Evolutionary conservation across 2,329 filamentous ascomycete genomes (phyloP).

Genomic region (Cladosporium phlei): DNA sequence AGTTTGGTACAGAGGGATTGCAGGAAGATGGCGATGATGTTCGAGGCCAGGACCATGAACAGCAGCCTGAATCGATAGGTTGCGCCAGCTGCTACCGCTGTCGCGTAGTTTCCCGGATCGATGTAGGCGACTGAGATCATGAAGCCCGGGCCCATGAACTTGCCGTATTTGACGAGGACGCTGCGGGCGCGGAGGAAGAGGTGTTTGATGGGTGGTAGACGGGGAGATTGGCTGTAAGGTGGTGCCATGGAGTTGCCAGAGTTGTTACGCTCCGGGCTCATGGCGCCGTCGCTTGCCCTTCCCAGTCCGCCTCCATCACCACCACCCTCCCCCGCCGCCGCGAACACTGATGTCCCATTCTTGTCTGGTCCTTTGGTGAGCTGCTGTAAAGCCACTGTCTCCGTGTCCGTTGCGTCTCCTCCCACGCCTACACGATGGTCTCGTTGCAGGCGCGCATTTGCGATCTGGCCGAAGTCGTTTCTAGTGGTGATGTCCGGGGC

Average conservation of each 20-base stretch:
- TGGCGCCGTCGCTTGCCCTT: neutral
- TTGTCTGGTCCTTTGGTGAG: neutral
- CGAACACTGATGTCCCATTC: neutral
- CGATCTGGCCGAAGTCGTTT: constrained; percentile 57
- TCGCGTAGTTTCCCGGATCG: constrained; percentile 61
- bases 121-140: constrained; percentile 52
- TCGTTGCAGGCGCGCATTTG: constrained; percentile 52
- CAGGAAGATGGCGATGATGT: constrained; percentile 66
- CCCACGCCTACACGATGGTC: constrained; percentile 33
- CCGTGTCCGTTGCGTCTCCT: constrained; percentile 26
- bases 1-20: constrained; percentile 62
- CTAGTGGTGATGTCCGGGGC: constrained; percentile 58
- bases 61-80: constrained; percentile 61
- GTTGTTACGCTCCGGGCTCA: constrained; percentile 6
- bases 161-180: constrained; percentile 44
- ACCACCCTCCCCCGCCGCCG: constrained; percentile 12
- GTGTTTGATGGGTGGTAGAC: constrained; percentile 2
- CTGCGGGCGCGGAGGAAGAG: constrained; percentile 5
- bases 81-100: constrained; percentile 64
- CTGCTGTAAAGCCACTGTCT: neutral
- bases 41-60: constrained; percentile 65
- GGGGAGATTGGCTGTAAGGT: too few species aligned
- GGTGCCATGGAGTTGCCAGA: neutral
- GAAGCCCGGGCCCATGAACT: constrained; percentile 63
- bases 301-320: constrained; percentile 16